Percentiles rank a stretch among this genome's conserved stretches.
Evolutionary conservation across 2,329 filamentous ascomycete genomes (phyloP).

Genomic region (Venturiaceae sp.): DNA sequence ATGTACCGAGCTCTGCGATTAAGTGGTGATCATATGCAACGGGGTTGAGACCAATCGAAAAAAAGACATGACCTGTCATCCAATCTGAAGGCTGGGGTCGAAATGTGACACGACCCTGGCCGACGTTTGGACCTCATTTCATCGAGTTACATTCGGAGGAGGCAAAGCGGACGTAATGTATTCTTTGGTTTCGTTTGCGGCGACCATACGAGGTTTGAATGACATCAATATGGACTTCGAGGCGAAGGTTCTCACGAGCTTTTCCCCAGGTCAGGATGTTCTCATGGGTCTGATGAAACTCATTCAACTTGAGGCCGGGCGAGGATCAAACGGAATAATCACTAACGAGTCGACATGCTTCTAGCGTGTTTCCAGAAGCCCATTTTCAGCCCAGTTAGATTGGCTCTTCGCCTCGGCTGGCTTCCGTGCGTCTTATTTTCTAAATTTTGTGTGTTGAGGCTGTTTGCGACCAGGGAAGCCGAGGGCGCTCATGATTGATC

Average conservation of each 20-base stretch:
- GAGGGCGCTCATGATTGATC: not conserved
- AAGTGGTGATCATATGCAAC: not conserved
- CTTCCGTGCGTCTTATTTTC: not conserved
- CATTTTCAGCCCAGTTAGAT: slow-evolving; percentile 1
- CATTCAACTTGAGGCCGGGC: slow-evolving; percentile 1
- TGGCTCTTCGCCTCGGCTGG: not conserved
- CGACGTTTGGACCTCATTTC: not conserved
- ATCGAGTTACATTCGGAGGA: not conserved
- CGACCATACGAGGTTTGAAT: not conserved
- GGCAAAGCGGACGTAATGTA: not conserved
- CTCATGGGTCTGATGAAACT: slow-evolving; percentile 2
- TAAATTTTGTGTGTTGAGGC: not conserved
- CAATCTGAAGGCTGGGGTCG: not conserved
- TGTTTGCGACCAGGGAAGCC: not conserved
- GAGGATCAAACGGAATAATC: slow-evolving; percentile 2
- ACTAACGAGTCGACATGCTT: not conserved
- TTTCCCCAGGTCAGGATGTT: not conserved
- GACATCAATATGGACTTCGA: slow-evolving; percentile 3
- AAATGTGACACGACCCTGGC: not conserved
- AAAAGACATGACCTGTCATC: not conserved
- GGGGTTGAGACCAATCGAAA: not conserved
- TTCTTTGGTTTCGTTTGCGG: not conserved
- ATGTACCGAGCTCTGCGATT: not conserved
- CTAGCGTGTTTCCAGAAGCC: slow-evolving; percentile 3
- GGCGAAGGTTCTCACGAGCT: not conserved